These are phyloP conservation scores for Lactarius deliciosus DNA, from an alignment of 768 basidiomycete species.

Conservation along the genomic window DNA sequence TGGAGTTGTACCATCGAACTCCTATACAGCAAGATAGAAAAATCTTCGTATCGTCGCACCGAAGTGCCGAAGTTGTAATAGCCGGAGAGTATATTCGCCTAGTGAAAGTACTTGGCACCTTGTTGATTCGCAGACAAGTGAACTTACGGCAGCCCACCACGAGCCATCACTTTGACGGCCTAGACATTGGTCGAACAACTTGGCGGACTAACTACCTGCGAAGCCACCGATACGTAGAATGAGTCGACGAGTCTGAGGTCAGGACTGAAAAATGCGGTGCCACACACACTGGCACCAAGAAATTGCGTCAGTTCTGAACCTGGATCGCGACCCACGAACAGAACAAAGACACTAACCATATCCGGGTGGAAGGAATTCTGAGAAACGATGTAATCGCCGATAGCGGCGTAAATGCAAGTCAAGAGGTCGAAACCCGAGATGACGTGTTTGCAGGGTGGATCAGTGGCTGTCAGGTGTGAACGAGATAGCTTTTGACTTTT, in stretches of 20 bases:
- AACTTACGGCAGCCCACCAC: not conserved
- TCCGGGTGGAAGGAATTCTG: constrained; percentile 63
- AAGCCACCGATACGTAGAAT: constrained; percentile 33
- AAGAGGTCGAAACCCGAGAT: constrained; percentile 32
- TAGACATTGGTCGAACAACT: constrained; percentile 1
- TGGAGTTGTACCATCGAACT: not conserved
- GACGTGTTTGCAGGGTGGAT: constrained; percentile 45
- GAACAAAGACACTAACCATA: constrained; percentile 33
- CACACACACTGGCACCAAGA: constrained; percentile 38
- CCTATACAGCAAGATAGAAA: not conserved
- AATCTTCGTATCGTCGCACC: not conserved
- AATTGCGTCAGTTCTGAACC: constrained; percentile 40
- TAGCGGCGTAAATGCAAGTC: not conserved
- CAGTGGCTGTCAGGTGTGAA: constrained; percentile 51
- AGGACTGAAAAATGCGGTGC: constrained; percentile 38
- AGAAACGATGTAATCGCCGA: constrained; percentile 42
- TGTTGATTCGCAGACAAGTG: not conserved
- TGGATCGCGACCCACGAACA: constrained; percentile 11
- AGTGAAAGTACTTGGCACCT: not conserved
- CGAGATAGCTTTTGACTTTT: constrained; percentile 40
- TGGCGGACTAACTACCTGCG: constrained; percentile 14
- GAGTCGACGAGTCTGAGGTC: constrained; percentile 36
- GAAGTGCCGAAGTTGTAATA: not conserved
- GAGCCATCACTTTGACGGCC: not conserved
- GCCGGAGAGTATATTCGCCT: not conserved